Conservation (phyloP, 768 basidiomycete species). For the Coprinopsis marcescibilis region DNA sequence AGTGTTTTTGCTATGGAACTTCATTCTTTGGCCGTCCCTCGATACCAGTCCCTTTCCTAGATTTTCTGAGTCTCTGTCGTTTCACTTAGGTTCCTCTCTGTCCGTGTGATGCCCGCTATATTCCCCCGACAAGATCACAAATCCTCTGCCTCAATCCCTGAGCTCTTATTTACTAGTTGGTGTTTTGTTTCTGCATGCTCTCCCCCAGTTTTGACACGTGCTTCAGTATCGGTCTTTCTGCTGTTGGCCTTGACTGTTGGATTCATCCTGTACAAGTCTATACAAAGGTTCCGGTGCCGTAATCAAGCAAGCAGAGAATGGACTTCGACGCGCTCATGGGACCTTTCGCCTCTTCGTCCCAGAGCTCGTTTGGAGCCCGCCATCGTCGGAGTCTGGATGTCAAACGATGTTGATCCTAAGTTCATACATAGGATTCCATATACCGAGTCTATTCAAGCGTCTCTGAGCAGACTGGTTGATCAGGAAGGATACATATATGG, state of each 20-base stretch:
- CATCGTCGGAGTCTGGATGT: slow-evolving; percentile 11
- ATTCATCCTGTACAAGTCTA: neutral
- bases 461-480: slow-evolving; percentile 6
- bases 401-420: slow-evolving; percentile 10
- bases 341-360: neutral
- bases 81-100: too few species aligned
- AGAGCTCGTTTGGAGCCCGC: neutral
- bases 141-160: neutral
- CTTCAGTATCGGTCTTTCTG: neutral
- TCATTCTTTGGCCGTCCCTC: too few species aligned
- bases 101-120: neutral
- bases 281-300: neutral
- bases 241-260: neutral
- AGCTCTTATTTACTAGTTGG: neutral
- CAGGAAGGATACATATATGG: slow-evolving; percentile 9
- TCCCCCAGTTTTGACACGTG: neutral
- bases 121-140: neutral
- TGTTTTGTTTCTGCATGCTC: neutral
- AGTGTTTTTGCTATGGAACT: too few species aligned
- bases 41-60: too few species aligned
- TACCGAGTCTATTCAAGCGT: neutral
- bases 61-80: too few species aligned
- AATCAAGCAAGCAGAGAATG: neutral
- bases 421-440: slow-evolving; percentile 7
- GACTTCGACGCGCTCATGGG: neutral